Conservation (phyloP, 2,329 filamentous ascomycete species). For the Fusarium nelsonii region DNA sequence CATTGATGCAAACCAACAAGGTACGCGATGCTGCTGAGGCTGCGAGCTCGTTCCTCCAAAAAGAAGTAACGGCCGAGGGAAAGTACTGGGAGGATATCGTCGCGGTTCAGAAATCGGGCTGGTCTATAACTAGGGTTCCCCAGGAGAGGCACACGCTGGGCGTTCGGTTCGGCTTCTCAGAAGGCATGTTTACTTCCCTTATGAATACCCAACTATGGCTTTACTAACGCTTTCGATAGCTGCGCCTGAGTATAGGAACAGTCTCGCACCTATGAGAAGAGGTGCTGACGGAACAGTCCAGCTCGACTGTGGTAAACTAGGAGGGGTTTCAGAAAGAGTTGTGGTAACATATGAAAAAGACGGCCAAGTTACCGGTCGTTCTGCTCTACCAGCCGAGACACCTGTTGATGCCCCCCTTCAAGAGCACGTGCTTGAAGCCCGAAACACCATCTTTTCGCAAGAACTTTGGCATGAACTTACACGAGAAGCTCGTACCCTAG, state of each 20-base stretch:
- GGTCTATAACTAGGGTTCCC: conserved; percentile 85
- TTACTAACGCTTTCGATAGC: conserved; percentile 56
- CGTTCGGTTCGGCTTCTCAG: conserved; percentile 89
- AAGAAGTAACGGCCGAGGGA: conserved; percentile 82
- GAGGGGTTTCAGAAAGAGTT: conserved; percentile 69
- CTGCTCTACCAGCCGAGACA: conserved; percentile 63
- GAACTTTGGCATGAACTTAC: conserved; percentile 93
- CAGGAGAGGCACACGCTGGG: conserved; percentile 79
- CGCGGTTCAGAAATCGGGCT: conserved; percentile 83
- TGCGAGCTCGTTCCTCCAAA: conserved; percentile 78
- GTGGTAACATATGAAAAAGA: conserved; percentile 74
- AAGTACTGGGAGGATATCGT: conserved; percentile 92
- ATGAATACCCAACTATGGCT: background rate
- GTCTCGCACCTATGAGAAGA: conserved; percentile 83
- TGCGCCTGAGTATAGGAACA: conserved; percentile 70
- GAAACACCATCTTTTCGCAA: conserved; percentile 83
- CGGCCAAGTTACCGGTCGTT: conserved; percentile 69
- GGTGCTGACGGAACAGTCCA: conserved; percentile 79
- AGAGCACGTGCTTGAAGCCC: conserved; percentile 77
- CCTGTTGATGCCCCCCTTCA: conserved; percentile 69
- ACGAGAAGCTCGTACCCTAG: conserved; percentile 80
- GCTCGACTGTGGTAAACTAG: conserved; percentile 73
- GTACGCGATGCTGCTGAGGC: conserved; percentile 79
- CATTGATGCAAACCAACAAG: conserved; percentile 79
- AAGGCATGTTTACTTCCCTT: conserved; percentile 62